These are phyloP conservation scores for Eucalyptus microcorys DNA, from an alignment of 345 rosid species.

Conservation along the genomic window DNA sequence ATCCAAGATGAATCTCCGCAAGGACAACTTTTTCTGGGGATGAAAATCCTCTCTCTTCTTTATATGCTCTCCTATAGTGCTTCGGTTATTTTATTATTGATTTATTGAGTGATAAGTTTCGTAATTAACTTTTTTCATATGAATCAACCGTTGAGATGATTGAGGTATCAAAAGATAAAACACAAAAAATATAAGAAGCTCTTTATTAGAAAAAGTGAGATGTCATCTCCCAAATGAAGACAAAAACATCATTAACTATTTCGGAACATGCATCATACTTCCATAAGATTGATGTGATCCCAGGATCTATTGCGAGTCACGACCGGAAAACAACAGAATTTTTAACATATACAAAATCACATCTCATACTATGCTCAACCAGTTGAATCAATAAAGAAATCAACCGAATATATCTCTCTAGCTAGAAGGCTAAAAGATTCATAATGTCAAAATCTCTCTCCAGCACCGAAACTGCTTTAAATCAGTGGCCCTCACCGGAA, in stretches of 20 bases:
- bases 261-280: background rate
- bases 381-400: background rate
- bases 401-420: background rate
- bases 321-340: background rate
- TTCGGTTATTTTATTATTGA: background rate
- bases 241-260: background rate
- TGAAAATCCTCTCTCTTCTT: background rate
- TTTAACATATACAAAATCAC: background rate
- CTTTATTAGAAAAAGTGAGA: background rate
- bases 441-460: background rate
- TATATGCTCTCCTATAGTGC: background rate
- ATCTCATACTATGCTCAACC: background rate
- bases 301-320: background rate
- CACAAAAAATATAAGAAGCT: background rate
- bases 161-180: background rate
- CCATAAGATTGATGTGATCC: background rate
- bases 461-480: background rate
- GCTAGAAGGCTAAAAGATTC: background rate
- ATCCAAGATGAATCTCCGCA: background rate
- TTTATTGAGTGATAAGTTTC: background rate
- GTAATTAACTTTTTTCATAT: accelerated
- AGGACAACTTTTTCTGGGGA: background rate
- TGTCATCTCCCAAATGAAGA: background rate
- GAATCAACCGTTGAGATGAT: background rate
- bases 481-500: constrained; percentile 18